Percentiles rank a stretch among this genome's conserved stretches.
Conservation (phyloP, 306 rosid species). For the Cucurbita maxima region DNA sequence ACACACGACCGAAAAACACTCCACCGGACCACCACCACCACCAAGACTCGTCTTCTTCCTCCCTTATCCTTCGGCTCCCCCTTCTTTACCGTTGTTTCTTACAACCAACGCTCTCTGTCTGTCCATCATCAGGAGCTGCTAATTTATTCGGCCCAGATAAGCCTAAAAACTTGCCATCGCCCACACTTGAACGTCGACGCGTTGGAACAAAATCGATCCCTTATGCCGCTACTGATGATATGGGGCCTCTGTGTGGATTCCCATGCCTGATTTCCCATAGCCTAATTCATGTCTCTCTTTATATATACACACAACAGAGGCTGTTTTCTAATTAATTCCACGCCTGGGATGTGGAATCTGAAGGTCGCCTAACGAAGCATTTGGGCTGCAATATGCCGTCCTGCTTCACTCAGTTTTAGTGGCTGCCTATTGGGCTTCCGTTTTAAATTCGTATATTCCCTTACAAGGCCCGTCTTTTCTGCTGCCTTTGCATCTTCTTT, state of each 20-base stretch:
- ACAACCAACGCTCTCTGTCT: not conserved
- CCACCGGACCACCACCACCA: not conserved
- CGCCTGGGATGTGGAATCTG: not conserved
- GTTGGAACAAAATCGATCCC: constrained; percentile 28
- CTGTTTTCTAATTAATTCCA: not conserved
- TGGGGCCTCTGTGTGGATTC: constrained; percentile 15
- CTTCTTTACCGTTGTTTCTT: not conserved
- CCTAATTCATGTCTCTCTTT: not conserved
- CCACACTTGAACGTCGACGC: not conserved
- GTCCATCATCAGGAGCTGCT: not conserved
- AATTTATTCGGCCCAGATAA: not conserved
- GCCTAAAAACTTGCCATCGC: not conserved
- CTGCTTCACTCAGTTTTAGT: not conserved
- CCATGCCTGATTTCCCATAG: constrained; percentile 24
- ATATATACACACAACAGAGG: not conserved
- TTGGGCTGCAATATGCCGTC: not conserved
- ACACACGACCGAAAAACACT: not conserved
- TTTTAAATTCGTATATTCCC: too few relatives aligned
- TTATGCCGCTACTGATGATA: not conserved
- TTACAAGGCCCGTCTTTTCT: constrained; percentile 5
- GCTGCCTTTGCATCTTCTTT: not conserved
- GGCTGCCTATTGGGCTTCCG: too few relatives aligned
- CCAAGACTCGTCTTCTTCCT: not conserved
- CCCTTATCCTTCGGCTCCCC: not conserved
- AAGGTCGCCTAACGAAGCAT: not conserved